A percentile compares a stretch with the other conserved stretches of the same genome.
phyloP scores from a whole-genome alignment of 1,139 yeast genomes.

The Saccharomycopsis hybrid region DNA sequence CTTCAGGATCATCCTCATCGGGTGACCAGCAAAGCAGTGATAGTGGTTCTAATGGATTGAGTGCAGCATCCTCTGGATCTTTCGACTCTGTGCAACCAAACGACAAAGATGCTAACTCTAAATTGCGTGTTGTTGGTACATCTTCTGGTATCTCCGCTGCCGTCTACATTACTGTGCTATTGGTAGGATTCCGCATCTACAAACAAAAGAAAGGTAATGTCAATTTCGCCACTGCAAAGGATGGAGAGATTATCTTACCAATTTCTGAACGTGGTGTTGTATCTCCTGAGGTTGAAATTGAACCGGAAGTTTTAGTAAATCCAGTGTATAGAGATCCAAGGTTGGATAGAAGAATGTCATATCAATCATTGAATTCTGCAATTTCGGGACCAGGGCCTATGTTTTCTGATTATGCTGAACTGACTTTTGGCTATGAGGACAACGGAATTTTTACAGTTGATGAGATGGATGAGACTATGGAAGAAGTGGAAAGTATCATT shows the following conservation, averaged over 20 bases:
- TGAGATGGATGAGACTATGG: conserved; percentile 10
- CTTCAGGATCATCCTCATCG: conserved; percentile 20
- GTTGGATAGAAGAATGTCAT: conserved; percentile 14
- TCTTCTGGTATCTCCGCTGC: conserved; percentile 67
- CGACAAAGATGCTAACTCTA: conserved; percentile 24
- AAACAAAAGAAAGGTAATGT: conserved; percentile 29
- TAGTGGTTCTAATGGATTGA: conserved; percentile 25
- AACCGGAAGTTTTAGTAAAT: conserved; percentile 14
- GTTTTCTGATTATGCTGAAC: neutral
- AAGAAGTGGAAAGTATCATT: conserved; percentile 17
- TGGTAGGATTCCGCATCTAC: conserved; percentile 32
- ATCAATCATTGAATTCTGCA: conserved; percentile 18
- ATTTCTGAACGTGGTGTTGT: conserved; percentile 26
- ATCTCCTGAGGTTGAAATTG: conserved; percentile 25
- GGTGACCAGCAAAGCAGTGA: conserved; percentile 29
- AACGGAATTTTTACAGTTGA: conserved; percentile 6
- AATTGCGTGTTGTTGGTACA: conserved; percentile 51
- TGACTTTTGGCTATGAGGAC: neutral
- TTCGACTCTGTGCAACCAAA: conserved; percentile 26
- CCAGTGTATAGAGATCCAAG: conserved; percentile 16
- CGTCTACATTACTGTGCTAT: conserved; percentile 48
- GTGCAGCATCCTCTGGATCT: conserved; percentile 40
- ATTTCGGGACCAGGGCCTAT: neutral
- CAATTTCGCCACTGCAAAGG: conserved; percentile 23
- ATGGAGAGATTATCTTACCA: conserved; percentile 22